Percentiles rank a stretch among this genome's conserved stretches.
Conservation (phyloP, 1,284 basidiomycete genomes). For the Ganoderma meredithae region DNA sequence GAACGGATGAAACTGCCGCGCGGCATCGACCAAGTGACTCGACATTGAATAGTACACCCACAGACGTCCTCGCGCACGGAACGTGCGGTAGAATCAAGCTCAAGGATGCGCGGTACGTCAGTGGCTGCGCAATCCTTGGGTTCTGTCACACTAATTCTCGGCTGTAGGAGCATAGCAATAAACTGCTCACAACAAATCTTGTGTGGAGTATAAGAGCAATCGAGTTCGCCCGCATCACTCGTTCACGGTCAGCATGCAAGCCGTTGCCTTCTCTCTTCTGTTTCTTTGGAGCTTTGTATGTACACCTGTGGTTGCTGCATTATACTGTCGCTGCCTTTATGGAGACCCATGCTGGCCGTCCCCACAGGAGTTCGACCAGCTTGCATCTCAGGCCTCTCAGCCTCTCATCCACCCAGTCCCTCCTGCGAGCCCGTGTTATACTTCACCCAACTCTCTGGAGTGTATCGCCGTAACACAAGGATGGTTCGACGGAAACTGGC, state of each 20-base stretch:
- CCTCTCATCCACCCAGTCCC: constrained; percentile 47
- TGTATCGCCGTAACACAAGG: constrained; percentile 43
- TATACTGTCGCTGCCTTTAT: constrained; percentile 38
- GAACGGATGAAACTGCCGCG: background rate
- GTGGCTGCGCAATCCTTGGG: background rate
- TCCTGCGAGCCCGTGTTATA: constrained; percentile 48
- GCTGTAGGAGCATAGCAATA: background rate
- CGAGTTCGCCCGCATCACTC: background rate
- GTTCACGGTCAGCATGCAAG: background rate
- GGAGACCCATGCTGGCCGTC: constrained; percentile 52
- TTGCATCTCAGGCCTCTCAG: constrained; percentile 46
- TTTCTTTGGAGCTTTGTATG: constrained; percentile 31
- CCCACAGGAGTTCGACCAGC: constrained; percentile 41
- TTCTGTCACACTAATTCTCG: background rate
- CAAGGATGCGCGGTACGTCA: background rate
- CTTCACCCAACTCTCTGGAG: constrained; percentile 40
- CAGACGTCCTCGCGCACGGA: no score
- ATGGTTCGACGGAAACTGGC: constrained; percentile 47
- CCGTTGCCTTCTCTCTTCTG: background rate
- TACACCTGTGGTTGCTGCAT: constrained; percentile 41
- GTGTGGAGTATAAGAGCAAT: background rate
- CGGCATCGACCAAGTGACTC: background rate
- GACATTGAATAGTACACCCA: background rate
- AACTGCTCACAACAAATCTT: background rate
- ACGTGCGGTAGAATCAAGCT: background rate